phyloP scores from a whole-genome alignment of 2,329 filamentous ascomycete genomes.

The Phyllosticta citrichinensis region DNA sequence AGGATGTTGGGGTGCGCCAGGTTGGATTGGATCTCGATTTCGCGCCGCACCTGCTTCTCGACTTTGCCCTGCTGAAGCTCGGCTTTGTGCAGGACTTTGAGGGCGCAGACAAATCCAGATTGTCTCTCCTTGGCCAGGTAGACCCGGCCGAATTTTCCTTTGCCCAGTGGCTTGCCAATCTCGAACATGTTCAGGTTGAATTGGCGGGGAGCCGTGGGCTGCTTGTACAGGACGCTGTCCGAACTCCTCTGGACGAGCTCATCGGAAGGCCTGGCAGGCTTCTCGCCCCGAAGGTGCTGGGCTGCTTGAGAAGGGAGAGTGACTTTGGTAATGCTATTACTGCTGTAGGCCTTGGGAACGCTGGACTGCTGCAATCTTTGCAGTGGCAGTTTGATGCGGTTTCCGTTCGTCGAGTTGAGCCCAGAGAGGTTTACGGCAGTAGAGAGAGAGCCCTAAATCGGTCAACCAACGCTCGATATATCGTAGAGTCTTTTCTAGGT shows the following conservation, averaged over 20 bases:
- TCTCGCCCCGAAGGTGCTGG: slow-evolving; percentile 32
- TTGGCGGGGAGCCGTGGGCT: slow-evolving; percentile 35
- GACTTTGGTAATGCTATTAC: slow-evolving; percentile 46
- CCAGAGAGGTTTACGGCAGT: slow-evolving; percentile 39
- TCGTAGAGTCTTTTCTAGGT: slow-evolving; percentile 15
- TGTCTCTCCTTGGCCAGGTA: slow-evolving; percentile 74
- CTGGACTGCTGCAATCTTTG: slow-evolving; percentile 80
- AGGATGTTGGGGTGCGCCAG: slow-evolving; percentile 78
- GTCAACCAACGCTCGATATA: neutral
- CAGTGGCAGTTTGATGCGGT: slow-evolving; percentile 60
- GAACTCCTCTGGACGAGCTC: slow-evolving; percentile 17
- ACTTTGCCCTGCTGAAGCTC: slow-evolving; percentile 72
- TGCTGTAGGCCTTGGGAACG: slow-evolving; percentile 36
- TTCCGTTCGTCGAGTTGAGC: slow-evolving; percentile 37
- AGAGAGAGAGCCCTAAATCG: slow-evolving; percentile 35
- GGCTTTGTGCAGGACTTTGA: slow-evolving; percentile 79
- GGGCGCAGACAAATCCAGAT: slow-evolving; percentile 72
- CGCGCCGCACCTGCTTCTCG: slow-evolving; percentile 77
- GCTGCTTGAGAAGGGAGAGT: slow-evolving; percentile 58
- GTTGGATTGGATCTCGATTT: slow-evolving; percentile 85
- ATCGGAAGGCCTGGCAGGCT: slow-evolving; percentile 25
- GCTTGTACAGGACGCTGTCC: slow-evolving; percentile 36
- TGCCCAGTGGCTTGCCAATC: slow-evolving; percentile 75
- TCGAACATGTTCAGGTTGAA: slow-evolving; percentile 93
- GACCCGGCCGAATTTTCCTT: slow-evolving; percentile 79